Conservation (phyloP, 371 early-diverging fungal species). For the Syncephalastrum monosporum region DNA sequence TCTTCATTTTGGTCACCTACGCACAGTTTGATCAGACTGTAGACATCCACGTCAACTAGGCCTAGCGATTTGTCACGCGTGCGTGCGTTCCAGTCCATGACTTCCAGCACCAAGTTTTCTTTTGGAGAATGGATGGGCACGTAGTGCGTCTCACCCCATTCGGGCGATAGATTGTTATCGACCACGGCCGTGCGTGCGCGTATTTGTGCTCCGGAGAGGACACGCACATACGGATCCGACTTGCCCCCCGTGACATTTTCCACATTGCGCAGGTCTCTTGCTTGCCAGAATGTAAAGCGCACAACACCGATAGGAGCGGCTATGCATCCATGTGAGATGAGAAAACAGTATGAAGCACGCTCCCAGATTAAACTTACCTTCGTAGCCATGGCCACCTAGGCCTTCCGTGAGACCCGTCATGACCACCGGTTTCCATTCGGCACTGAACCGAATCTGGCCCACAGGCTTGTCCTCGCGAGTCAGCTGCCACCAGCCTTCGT, state of each 20-base stretch:
- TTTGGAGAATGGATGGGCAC: constrained; percentile 68
- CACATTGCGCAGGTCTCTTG: constrained; percentile 72
- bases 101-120: constrained; percentile 71
- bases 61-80: constrained; percentile 71
- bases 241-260: constrained; percentile 65
- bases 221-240: constrained; percentile 84
- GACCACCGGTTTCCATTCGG: constrained; percentile 58
- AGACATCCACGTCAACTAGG: constrained; percentile 43
- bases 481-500: constrained; percentile 48
- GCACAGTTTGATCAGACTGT: constrained; percentile 45
- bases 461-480: constrained; percentile 18
- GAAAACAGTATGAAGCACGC: background rate
- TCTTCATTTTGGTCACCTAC: constrained; percentile 33
- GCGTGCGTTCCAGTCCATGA: constrained; percentile 76
- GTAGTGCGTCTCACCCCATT: constrained; percentile 83
- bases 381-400: constrained; percentile 35
- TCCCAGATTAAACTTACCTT: constrained; percentile 24
- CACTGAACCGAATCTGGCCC: constrained; percentile 42
- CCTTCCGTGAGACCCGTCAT: constrained; percentile 45
- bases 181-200: constrained; percentile 71
- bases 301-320: constrained; percentile 80
- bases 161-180: constrained; percentile 76
- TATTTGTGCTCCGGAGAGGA: constrained; percentile 63
- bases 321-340: constrained; percentile 8
- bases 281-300: constrained; percentile 74